Evolutionary conservation across 352 stramenopile genomes (phyloP).

Genomic region (Pythium scleroteichum): DNA sequence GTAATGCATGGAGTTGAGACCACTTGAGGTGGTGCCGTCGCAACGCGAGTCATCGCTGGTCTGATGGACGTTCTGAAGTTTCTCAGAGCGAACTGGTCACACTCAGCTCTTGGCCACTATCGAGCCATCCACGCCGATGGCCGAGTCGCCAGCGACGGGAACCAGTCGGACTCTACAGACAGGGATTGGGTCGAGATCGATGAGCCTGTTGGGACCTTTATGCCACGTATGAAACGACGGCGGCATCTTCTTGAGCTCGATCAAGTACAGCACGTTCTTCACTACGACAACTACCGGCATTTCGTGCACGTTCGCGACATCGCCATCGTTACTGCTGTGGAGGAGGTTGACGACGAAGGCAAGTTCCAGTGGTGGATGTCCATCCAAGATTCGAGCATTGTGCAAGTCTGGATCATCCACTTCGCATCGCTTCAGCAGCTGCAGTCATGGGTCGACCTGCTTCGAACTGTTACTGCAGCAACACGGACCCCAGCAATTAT

Average conservation of each 20-base stretch:
- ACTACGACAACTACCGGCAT: constrained; percentile 55
- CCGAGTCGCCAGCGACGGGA: no score
- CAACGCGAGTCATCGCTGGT: no score
- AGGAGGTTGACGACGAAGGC: constrained; percentile 38
- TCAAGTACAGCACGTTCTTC: constrained; percentile 55
- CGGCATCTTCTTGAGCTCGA: constrained; percentile 56
- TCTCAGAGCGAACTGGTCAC: no score
- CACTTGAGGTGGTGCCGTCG: no score
- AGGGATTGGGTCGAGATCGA: constrained; percentile 65
- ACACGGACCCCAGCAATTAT: constrained; percentile 41
- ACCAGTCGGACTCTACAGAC: constrained; percentile 22
- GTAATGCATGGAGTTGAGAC: no score
- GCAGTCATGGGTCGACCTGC: constrained; percentile 41
- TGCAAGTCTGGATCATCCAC: constrained; percentile 70
- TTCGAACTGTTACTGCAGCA: constrained; percentile 38
- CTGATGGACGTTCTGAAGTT: no score
- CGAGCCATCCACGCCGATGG: neutral
- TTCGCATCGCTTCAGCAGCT: constrained; percentile 47
- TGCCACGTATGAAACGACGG: constrained; percentile 42
- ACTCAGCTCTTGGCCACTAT: no score
- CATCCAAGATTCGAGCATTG: constrained; percentile 47
- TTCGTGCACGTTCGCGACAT: constrained; percentile 60
- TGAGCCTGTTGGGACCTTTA: constrained; percentile 50
- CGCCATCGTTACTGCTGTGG: constrained; percentile 55
- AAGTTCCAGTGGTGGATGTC: constrained; percentile 62